A percentile compares a stretch with the other conserved stretches of the same genome.
Conservation (phyloP, 2,329 filamentous ascomycete genomes). For the Onygenales sp. region DNA sequence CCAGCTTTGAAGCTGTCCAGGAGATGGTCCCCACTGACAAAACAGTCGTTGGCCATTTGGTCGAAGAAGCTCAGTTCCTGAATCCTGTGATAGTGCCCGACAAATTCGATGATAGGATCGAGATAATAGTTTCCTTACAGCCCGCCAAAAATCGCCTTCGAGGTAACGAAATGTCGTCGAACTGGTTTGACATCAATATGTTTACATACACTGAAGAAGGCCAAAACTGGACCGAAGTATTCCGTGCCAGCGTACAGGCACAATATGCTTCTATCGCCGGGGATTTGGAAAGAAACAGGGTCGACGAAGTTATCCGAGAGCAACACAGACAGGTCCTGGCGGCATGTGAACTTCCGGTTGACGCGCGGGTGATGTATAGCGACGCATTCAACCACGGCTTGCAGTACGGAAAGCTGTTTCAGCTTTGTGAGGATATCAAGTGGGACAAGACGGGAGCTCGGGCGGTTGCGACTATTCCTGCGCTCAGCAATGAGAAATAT, state of each 20-base stretch:
- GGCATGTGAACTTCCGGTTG: conserved; percentile 16
- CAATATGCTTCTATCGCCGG: conserved; percentile 13
- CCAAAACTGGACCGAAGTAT: conserved; percentile 23
- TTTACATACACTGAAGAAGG: conserved; percentile 16
- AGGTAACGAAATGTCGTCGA: conserved; percentile 13
- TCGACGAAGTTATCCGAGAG: conserved; percentile 4
- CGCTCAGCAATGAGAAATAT: not conserved
- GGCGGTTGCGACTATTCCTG: not conserved
- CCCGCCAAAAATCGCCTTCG: conserved; percentile 14
- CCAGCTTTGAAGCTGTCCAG: conserved; percentile 23
- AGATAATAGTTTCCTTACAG: conserved; percentile 22
- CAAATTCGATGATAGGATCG: conserved; percentile 14
- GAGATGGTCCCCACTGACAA: conserved; percentile 9
- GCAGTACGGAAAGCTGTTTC: conserved; percentile 2
- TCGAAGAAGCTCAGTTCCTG: conserved; percentile 23
- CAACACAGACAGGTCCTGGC: conserved; percentile 11
- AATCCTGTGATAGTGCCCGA: conserved; percentile 12
- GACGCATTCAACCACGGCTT: conserved; percentile 9
- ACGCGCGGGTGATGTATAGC: conserved; percentile 21
- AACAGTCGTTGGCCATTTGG: conserved; percentile 16
- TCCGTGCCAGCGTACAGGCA: conserved; percentile 20
- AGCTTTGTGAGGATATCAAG: conserved; percentile 19
- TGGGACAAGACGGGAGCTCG: conserved; percentile 15
- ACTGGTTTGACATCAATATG: conserved; percentile 21
- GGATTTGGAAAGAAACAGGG: not conserved